Percentiles rank a stretch among this genome's conserved stretches.
phyloP scores from a whole-genome alignment of 2,329 filamentous ascomycete species.

The Verticillium alfalfae region DNA sequence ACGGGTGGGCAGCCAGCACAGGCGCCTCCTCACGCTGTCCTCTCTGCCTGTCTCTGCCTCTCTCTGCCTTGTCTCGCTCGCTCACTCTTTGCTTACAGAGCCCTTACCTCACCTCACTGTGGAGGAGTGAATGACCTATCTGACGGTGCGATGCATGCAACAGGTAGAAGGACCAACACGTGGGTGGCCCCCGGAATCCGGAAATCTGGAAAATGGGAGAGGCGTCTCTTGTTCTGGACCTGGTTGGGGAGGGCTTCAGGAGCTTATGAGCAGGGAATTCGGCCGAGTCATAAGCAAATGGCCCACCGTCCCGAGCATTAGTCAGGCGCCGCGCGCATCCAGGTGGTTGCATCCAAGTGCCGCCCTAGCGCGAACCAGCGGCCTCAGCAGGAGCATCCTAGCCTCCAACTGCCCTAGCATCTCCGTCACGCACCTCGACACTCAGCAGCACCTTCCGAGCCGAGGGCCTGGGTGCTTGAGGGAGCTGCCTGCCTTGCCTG shows the following conservation, averaged over 20 bases:
- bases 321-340: not conserved
- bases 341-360: not conserved
- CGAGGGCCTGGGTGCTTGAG: too few species aligned
- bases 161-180: not conserved
- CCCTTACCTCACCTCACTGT: too few species aligned
- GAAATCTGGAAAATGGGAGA: not conserved
- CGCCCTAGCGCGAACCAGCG: not conserved
- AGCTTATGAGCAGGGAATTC: not conserved
- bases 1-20: not conserved
- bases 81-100: too few species aligned
- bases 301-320: not conserved
- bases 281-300: not conserved
- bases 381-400: too few species aligned
- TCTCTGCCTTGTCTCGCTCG: not conserved
- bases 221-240: too few species aligned
- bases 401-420: too few species aligned
- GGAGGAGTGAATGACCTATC: too few species aligned
- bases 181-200: not conserved
- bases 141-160: not conserved
- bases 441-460: too few species aligned
- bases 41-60: not conserved
- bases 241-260: not conserved
- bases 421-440: too few species aligned
- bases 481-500: too few species aligned
- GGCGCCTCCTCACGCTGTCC: not conserved